A percentile compares a stretch with the other conserved stretches of the same genome.
Evolutionary conservation across 2,329 filamentous ascomycete genomes (phyloP).

Genomic region (Fusarium mexicanum): DNA sequence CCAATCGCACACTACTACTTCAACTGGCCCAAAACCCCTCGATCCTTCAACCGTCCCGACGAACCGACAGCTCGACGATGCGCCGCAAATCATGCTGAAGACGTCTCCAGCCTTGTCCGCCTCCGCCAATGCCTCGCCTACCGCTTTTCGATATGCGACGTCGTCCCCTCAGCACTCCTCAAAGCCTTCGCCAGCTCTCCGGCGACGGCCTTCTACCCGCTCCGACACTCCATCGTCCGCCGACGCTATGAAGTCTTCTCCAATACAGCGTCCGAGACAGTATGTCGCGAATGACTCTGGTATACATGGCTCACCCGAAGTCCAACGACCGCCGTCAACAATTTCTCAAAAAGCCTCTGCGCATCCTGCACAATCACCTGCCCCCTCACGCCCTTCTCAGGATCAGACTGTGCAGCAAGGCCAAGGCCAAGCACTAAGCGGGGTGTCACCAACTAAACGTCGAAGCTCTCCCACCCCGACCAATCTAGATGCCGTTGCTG

Average conservation of each 20-base stretch:
- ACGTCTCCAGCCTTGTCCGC: conserved; percentile 63
- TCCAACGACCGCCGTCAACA: conserved; percentile 29
- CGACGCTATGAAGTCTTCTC: conserved; percentile 43
- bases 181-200: conserved; percentile 40
- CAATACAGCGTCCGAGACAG: conserved; percentile 37
- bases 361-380: conserved; percentile 34
- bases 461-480: conserved; percentile 41
- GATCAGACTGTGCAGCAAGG: conserved; percentile 21
- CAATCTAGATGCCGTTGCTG: conserved; percentile 44
- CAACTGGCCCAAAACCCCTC: conserved; percentile 30
- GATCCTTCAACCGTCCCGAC: conserved; percentile 21
- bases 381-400: conserved; percentile 28
- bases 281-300: conserved; percentile 39
- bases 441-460: conserved; percentile 49
- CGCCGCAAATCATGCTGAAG: conserved; percentile 67
- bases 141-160: conserved; percentile 53
- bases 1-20: conserved; percentile 20
- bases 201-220: conserved; percentile 42
- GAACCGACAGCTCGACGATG: conserved; percentile 52
- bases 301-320: conserved; percentile 33
- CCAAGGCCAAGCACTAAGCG: conserved; percentile 26
- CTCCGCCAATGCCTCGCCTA: conserved; percentile 63
- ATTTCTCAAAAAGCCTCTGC: conserved; percentile 37
- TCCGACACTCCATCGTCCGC: conserved; percentile 31
- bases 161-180: conserved; percentile 41